Percentiles rank a stretch among this genome's conserved stretches.
phyloP scores from a whole-genome alignment of 257 asterid genomes.

The Ajuga chamaepitys region DNA sequence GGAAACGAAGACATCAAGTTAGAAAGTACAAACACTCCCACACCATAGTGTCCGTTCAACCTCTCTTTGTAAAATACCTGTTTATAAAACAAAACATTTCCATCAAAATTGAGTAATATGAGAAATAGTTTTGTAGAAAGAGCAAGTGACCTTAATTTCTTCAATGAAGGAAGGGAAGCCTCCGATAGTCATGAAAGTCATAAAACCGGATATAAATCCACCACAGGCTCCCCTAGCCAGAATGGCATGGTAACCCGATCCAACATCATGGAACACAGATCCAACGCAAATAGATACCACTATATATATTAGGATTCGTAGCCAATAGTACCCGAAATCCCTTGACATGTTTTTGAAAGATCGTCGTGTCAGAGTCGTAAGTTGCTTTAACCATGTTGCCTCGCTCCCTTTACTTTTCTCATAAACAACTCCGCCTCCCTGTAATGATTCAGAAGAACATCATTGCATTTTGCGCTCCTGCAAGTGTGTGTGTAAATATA shows the following conservation, averaged over 20 bases:
- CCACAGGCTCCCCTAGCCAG: conserved; percentile 82
- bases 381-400: conserved; percentile 61
- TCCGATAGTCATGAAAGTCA: conserved; percentile 95
- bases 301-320: conserved; percentile 55
- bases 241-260: conserved; percentile 43
- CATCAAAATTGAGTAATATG: not conserved
- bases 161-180: conserved; percentile 96
- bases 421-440: conserved; percentile 31
- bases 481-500: too few relatives aligned
- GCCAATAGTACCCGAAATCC: conserved; percentile 91
- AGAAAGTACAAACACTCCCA: conserved; percentile 59
- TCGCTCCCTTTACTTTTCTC: conserved; percentile 47
- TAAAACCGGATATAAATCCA: conserved; percentile 80
- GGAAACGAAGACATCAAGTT: conserved; percentile 83
- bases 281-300: conserved; percentile 60
- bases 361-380: conserved; percentile 55
- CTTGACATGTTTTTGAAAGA: conserved; percentile 72
- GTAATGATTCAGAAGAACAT: not conserved
- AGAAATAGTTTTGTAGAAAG: not conserved
- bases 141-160: conserved; percentile 65
- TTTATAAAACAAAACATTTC: not conserved
- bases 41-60: conserved; percentile 72
- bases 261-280: conserved; percentile 65
- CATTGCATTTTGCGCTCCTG: too few relatives aligned
- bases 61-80: conserved; percentile 82